Evolutionary conservation across 176 grass and related monocot species (phyloP), one percentile per base, ranked within the genome.

Genomic region (Oryza punctata): DNA sequence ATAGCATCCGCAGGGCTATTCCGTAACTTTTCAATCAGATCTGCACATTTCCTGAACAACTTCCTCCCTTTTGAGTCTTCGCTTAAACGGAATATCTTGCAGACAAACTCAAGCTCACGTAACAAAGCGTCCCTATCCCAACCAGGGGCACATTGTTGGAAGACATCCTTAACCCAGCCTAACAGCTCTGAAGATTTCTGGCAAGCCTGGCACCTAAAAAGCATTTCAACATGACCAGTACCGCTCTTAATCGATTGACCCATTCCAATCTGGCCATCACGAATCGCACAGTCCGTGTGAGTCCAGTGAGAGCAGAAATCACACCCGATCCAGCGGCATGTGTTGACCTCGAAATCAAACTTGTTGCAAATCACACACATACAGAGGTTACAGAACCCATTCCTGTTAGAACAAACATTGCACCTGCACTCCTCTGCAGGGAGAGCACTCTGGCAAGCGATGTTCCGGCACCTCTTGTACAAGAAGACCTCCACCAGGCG

Each of bases 341-440:
- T 96, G 78, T 99, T 99, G 24, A 99, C 97, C 89, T 99, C 97
- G 25, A 99, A 99, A 90, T 99, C 97, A 70, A 99, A 99, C 88
- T 99, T 99, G 81, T 88, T 99, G 86, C 97, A 99, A 1, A 99
- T 94, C 24, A 96, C 97, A 86, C 97, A 99, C 97, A 99, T 99
- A 67, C 97, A 96, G 50, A 99, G 85, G 70, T 99, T 99, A 71
- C 97, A 99, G 45, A 99, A 99, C 7, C 93, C 97, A n/a, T 90
- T 95, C 84, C 87, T 92, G 43, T 37, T 89, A 38, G 89, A 49
- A 46, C 97, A 99, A 57, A 95, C 86, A 63, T 89, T 94, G 64
- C 97, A 99, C 21, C 75, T 96, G 65, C 97, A 99, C 21, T 96
- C 93, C 49, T 99, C 97, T 21, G 97, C 97, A 73, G 93, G 93